Conservation (phyloP, 306 rosid genomes). For the Chamaecrista fasciculata region DNA sequence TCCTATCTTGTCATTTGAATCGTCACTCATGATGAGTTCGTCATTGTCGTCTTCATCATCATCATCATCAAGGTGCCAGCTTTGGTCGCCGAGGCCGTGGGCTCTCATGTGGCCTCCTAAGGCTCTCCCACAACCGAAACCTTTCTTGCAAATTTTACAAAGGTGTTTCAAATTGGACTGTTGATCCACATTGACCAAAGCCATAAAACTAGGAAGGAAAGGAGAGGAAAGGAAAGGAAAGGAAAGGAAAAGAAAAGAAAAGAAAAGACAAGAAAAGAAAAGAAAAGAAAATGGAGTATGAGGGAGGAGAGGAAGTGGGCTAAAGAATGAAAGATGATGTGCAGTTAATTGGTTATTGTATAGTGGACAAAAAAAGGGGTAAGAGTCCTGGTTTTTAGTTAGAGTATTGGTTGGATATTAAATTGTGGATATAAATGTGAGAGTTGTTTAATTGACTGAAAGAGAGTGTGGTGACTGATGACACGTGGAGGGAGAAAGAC, state of each 20-base stretch:
- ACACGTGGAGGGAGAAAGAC: constrained; percentile 73
- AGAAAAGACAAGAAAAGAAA: background rate
- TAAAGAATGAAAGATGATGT: constrained; percentile 18
- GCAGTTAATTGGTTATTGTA: constrained; percentile 44
- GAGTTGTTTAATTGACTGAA: constrained; percentile 23
- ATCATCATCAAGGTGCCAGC: constrained; percentile 57
- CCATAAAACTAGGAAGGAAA: constrained; percentile 47
- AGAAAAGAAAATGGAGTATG: too few species aligned
- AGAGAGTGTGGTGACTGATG: constrained; percentile 41
- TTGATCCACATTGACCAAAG: constrained; percentile 56
- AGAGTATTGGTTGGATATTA: constrained; percentile 43
- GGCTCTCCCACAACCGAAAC: constrained; percentile 92
- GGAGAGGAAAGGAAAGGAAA: too few species aligned
- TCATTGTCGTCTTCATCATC: constrained; percentile 14
- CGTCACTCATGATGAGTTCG: constrained; percentile 54
- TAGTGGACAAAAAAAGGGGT: constrained; percentile 47
- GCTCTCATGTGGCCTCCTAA: constrained; percentile 99
- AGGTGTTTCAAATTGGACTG: constrained; percentile 76
- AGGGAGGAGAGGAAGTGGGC: constrained; percentile 12
- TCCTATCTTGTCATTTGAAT: constrained; percentile 62
- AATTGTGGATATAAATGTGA: constrained; percentile 42
- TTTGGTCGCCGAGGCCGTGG: constrained; percentile 78
- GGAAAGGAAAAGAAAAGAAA: background rate
- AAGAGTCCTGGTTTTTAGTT: constrained; percentile 75
- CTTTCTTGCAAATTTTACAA: constrained; percentile 90